A percentile compares a stretch with the other conserved stretches of the same genome.
Evolutionary conservation across 2,329 filamentous ascomycete species (phyloP).

Genomic region (Fusarium caatingaense): DNA sequence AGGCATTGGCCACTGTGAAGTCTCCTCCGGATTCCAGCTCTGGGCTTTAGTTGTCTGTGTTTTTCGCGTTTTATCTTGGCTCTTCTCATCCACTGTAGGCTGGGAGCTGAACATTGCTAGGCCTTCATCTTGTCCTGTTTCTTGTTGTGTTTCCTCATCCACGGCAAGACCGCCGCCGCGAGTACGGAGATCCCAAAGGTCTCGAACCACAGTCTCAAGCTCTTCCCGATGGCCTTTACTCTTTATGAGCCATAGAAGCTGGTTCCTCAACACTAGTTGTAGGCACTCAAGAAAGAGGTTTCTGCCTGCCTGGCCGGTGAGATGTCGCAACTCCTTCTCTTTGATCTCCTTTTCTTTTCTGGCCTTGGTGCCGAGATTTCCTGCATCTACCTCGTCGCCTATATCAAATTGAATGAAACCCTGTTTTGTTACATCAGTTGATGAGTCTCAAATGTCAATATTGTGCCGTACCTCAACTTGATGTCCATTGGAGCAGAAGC

Average conservation of each 20-base stretch:
- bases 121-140: slow-evolving; percentile 42
- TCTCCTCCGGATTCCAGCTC: slow-evolving; percentile 59
- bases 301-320: slow-evolving; percentile 75
- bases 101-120: slow-evolving; percentile 56
- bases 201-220: slow-evolving; percentile 81
- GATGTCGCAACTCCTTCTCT: slow-evolving; percentile 65
- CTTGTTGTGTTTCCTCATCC: slow-evolving; percentile 38
- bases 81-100: slow-evolving; percentile 41
- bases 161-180: slow-evolving; percentile 55
- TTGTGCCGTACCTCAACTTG: slow-evolving; percentile 71
- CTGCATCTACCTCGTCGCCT: slow-evolving; percentile 78
- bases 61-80: neutral
- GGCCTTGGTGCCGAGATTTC: slow-evolving; percentile 65
- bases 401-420: slow-evolving; percentile 67
- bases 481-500: slow-evolving; percentile 85
- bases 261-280: slow-evolving; percentile 86
- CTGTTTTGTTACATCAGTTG: slow-evolving; percentile 43
- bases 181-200: slow-evolving; percentile 84
- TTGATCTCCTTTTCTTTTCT: slow-evolving; percentile 69
- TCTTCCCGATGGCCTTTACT: slow-evolving; percentile 75
- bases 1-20: slow-evolving; percentile 68
- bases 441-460: neutral
- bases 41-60: slow-evolving; percentile 49
- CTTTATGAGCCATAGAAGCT: slow-evolving; percentile 78
- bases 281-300: slow-evolving; percentile 85